Evolutionary conservation across 1,284 basidiomycete genomes (phyloP).

Genomic region (Cryptococcus amylolentus): DNA sequence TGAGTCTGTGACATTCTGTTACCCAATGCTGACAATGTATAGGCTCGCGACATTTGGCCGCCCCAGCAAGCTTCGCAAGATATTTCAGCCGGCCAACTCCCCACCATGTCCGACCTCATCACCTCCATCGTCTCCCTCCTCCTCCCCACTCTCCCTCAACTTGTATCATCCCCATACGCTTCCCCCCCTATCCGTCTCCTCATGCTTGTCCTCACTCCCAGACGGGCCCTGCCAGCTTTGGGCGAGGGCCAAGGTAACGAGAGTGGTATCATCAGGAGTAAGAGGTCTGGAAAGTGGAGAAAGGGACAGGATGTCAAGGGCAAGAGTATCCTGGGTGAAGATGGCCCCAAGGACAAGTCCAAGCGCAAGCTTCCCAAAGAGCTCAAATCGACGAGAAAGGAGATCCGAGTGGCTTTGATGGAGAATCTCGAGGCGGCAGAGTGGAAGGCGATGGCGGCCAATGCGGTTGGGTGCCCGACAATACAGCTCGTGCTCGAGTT

Average conservation of each 20-base stretch:
- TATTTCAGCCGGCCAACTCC: constrained; percentile 48
- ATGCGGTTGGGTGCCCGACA: constrained; percentile 74
- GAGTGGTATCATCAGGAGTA: constrained; percentile 41
- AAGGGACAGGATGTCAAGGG: constrained; percentile 45
- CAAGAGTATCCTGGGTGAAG: constrained; percentile 46
- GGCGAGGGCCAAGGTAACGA: constrained; percentile 23
- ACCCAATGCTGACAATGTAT: constrained; percentile 2
- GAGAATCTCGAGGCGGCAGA: constrained; percentile 65
- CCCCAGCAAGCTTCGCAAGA: constrained; percentile 52
- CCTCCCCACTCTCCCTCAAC: constrained; percentile 58
- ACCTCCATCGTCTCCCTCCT: constrained; percentile 12
- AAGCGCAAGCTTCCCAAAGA: constrained; percentile 52
- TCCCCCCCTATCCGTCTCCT: constrained; percentile 81
- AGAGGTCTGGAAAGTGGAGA: constrained; percentile 46
- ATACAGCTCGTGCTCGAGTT: constrained; percentile 75
- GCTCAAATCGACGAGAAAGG: constrained; percentile 56
- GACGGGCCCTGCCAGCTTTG: constrained; percentile 52
- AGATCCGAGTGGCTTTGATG: constrained; percentile 59
- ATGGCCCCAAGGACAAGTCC: constrained; percentile 1
- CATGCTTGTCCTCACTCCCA: constrained; percentile 63
- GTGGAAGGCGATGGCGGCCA: constrained; percentile 72
- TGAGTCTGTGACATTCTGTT: constrained; percentile 47
- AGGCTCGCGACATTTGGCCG: constrained; percentile 65
- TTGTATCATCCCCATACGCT: constrained; percentile 77
- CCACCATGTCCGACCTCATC: constrained; percentile 59